Percentiles rank a stretch among this genome's conserved stretches.
Conservation (phyloP, 75 land plant genomes). For the Picea glauca region DNA sequence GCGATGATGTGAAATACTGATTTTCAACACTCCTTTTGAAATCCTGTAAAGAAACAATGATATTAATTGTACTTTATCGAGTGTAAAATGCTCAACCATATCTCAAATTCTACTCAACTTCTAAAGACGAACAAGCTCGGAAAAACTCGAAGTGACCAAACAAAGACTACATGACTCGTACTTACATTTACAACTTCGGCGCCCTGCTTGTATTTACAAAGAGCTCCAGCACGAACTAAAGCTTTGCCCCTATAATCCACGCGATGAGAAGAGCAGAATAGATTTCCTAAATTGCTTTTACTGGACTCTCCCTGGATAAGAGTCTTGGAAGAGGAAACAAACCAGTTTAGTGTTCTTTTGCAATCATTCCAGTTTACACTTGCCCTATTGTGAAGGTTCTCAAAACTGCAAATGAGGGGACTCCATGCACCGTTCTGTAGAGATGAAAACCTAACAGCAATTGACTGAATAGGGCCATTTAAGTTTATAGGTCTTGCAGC, state of each 20-base stretch:
- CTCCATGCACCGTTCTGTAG: not conserved
- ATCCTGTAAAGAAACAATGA: not conserved
- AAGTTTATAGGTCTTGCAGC: not conserved
- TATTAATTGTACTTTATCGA: not conserved
- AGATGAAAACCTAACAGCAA: not conserved
- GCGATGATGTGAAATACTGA: not conserved
- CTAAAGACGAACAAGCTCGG: not conserved
- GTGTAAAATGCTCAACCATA: not conserved
- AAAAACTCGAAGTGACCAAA: not conserved
- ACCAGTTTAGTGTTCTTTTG: not conserved
- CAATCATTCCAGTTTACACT: not conserved
- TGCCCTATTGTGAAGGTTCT: not conserved
- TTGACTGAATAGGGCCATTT: not conserved
- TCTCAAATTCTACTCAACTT: not conserved
- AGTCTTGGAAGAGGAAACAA: not conserved
- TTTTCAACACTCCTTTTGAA: not conserved
- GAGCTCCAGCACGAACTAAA: not conserved
- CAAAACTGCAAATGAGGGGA: not conserved
- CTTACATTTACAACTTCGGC: not conserved
- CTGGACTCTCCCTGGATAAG: conserved; percentile 1
- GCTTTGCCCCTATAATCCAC: not conserved
- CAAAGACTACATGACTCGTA: not conserved
- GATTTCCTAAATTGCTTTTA: not conserved
- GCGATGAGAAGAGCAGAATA: no score
- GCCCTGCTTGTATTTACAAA: not conserved